Percentiles rank a stretch among this genome's conserved stretches.
These are phyloP conservation scores for Exsudoporus floridanus DNA, from an alignment of 1,284 basidiomycete genomes.

Conservation along the genomic window DNA sequence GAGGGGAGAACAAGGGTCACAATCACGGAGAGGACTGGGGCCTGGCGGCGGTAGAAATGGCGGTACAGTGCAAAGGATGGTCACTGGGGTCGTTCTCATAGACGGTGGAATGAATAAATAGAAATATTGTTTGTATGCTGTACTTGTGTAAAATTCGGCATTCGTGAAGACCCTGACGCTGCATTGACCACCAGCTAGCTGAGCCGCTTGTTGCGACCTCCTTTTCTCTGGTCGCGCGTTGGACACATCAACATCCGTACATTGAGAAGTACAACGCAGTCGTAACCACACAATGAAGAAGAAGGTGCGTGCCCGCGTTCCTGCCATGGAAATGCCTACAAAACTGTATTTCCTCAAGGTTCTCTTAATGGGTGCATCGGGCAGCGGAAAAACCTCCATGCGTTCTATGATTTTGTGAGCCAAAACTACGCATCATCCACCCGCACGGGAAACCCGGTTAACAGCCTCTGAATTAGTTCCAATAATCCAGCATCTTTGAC, in stretches of 20 bases:
- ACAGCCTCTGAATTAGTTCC: constrained; percentile 54
- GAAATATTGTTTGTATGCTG: constrained; percentile 15
- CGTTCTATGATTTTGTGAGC: constrained; percentile 96
- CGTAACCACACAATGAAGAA: constrained; percentile 46
- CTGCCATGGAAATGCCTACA: not conserved
- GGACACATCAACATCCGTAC: not conserved
- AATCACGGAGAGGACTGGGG: constrained; percentile 99
- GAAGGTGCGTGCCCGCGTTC: constrained; percentile 21
- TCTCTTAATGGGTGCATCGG: constrained; percentile 92
- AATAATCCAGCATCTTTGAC: constrained; percentile 94
- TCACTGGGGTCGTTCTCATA: constrained; percentile 65
- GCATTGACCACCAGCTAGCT: not conserved
- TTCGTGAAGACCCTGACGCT: not conserved
- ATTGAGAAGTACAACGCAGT: not conserved
- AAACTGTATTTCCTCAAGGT: constrained; percentile 51
- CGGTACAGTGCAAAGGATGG: constrained; percentile 72
- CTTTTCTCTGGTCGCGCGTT: not conserved
- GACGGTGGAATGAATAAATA: constrained; percentile 2
- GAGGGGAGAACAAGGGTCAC: constrained; percentile 68
- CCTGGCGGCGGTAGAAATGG: constrained; percentile 92
- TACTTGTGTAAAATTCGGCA: not conserved
- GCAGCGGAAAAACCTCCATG: constrained; percentile 94
- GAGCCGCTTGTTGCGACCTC: not conserved
- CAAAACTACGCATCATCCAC: not conserved
- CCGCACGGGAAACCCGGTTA: not conserved